phyloP scores from a whole-genome alignment of 148 eudicot species.

The Persicaria tinctoria region DNA sequence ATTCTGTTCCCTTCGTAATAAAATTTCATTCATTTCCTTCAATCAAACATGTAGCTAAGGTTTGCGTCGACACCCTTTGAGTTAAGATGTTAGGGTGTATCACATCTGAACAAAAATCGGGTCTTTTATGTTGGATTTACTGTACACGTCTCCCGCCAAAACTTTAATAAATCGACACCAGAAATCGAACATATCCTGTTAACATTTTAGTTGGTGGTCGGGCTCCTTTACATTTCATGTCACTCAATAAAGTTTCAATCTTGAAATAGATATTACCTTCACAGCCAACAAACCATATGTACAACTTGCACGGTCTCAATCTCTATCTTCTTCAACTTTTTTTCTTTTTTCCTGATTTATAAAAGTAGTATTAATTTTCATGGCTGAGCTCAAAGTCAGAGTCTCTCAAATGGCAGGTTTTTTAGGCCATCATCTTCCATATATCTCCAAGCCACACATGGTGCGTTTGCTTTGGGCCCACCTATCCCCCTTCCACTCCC shows the following conservation, averaged over 20 bases:
- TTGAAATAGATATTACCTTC: not conserved
- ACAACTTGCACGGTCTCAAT: not conserved
- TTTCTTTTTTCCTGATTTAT: not conserved
- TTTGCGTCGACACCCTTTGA: too few relatives aligned
- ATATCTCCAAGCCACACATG: not conserved
- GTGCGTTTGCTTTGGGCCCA: constrained; percentile 10
- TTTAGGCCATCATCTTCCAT: constrained; percentile 6
- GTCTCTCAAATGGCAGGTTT: not conserved
- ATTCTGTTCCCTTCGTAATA: too few relatives aligned
- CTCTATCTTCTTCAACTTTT: not conserved
- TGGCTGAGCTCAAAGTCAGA: constrained; percentile 1
- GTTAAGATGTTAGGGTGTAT: too few relatives aligned
- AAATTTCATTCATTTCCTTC: too few relatives aligned
- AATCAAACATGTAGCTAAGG: too few relatives aligned
- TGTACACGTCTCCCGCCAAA: too few relatives aligned
- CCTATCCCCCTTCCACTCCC: not conserved
- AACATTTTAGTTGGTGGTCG: too few relatives aligned
- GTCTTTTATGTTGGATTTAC: too few relatives aligned
- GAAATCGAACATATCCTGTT: too few relatives aligned
- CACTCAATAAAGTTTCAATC: not conserved
- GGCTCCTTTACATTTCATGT: not conserved
- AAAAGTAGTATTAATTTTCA: not conserved
- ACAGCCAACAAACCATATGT: not conserved
- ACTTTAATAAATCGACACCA: too few relatives aligned
- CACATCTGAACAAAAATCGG: too few relatives aligned